A percentile compares a stretch with the other conserved stretches of the same genome.
Evolutionary conservation across 257 asterid species (phyloP).

Genomic region (Fraxinus quadrangulata): DNA sequence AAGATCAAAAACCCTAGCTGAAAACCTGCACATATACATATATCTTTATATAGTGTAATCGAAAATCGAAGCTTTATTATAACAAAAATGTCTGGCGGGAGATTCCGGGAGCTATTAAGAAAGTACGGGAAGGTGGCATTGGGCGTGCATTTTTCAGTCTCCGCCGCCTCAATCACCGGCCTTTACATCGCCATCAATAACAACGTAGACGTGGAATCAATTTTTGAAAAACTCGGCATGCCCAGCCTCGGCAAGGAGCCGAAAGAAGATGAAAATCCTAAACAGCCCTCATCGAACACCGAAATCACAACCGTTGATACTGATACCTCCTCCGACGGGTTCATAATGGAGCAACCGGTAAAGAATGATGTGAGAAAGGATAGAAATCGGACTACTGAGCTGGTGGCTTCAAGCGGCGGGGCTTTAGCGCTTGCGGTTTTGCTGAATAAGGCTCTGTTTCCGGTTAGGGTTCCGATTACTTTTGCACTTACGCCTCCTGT

Average conservation of each 20-base stretch:
- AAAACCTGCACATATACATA: neutral
- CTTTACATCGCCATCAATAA: conserved; percentile 74
- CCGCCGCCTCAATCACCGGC: conserved; percentile 78
- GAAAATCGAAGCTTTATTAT: neutral
- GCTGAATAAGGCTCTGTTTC: conserved; percentile 85
- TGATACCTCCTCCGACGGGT: conserved; percentile 22
- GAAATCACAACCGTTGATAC: conserved; percentile 2
- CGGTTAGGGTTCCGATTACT: conserved; percentile 89
- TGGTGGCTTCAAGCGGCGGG: conserved; percentile 81
- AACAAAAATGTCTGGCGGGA: conserved; percentile 47
- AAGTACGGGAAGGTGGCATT: conserved; percentile 89
- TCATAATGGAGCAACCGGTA: conserved; percentile 18
- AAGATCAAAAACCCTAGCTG: neutral
- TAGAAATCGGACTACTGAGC: conserved; percentile 78
- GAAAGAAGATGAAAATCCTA: conserved; percentile 15
- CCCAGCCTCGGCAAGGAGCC: conserved; percentile 40
- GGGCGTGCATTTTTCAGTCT: conserved; percentile 77
- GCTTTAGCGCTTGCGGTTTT: conserved; percentile 81
- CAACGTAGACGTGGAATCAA: conserved; percentile 85
- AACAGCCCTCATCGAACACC: conserved; percentile 20
- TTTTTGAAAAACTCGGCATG: conserved; percentile 71
- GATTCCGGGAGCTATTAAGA: conserved; percentile 67
- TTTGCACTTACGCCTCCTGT: conserved; percentile 86
- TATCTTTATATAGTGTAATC: neutral
- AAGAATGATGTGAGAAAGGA: conserved; percentile 36